Evolutionary conservation across 1,284 basidiomycete species (phyloP), one percentile per base, ranked within the genome.

Genomic region (Cutaneotrichosporon dermatis): DNA sequence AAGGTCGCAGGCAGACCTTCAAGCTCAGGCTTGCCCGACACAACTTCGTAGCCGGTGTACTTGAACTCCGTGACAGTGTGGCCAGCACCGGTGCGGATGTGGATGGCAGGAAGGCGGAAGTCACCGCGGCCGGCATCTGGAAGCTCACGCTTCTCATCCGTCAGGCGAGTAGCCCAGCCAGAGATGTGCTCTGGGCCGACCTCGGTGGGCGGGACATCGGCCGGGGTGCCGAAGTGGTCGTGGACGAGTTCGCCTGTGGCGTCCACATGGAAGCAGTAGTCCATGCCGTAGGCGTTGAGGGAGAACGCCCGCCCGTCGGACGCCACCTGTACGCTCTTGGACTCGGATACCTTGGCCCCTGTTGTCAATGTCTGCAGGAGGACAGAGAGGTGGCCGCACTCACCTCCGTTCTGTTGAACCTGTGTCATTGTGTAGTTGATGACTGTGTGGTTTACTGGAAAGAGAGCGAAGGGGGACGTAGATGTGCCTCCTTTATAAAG

Each of bases 71-170:
- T 58, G 45, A 67, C 63, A 12, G 65, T 63, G 45, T 61, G 58
- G 1, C 69, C 69, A 4, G 35, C 51, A 4, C 41, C 37, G 7
- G 37, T 37, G 1, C 45, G 40, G 50, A 74, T 60, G 52, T 62
- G 64, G 6, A 70, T 48, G 0, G 69, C 70, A 1, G 72, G 72
- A 6, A 64, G 35, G 10, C 68, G 56, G 50, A 70, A 69, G 60
- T 74, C 72, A 8, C 69, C 68, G 10, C 66, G 57, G 1, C 72
- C 72, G 1, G 52, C 41, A 54, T 69, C 69, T 3, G 68, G 67
- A 11, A 66, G 64, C 58, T 74, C 72, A 36, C 70, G 62, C 12
- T 51, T 45, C 15, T 40, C 40, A 37, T 54, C 50, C 2, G 36
- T 35, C 39, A 41, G 39, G 9, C 36, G 25, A 4, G 46, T 44